These are phyloP conservation scores for Ampelocalamus luodianensis DNA, from an alignment of 176 grass and related monocot species.

Conservation along the genomic window DNA sequence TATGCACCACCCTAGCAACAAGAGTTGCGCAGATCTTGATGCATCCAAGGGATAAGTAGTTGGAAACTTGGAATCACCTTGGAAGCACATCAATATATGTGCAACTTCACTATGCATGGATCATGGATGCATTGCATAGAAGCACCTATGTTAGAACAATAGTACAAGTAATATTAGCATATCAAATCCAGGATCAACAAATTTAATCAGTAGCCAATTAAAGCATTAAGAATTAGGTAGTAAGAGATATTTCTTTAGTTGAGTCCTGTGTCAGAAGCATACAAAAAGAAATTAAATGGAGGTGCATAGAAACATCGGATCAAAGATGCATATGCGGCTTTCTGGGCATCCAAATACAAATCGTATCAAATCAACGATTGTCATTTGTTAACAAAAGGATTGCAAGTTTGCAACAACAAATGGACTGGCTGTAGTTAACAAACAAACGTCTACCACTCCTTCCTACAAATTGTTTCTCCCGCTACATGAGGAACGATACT, in stretches of 20 bases:
- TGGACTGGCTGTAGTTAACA: background rate
- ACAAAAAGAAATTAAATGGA: background rate
- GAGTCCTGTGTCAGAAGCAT: background rate
- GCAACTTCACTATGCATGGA: background rate
- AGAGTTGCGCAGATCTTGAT: background rate
- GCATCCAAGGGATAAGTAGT: conserved; percentile 10
- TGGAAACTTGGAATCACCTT: background rate
- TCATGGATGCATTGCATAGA: conserved; percentile 10
- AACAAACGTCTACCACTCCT: background rate
- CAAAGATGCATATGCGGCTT: background rate
- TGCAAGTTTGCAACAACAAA: background rate
- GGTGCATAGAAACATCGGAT: background rate
- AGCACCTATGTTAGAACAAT: background rate
- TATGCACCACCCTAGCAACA: background rate
- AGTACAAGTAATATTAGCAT: conserved; percentile 8
- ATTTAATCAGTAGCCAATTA: conserved; percentile 5
- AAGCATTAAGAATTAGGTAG: background rate
- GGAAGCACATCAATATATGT: background rate
- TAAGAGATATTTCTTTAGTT: conserved; percentile 1
- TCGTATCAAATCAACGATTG: background rate
- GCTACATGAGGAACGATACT: background rate
- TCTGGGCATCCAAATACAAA: background rate
- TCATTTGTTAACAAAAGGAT: background rate
- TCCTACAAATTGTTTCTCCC: background rate
- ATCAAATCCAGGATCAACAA: background rate